A percentile compares a stretch with the other conserved stretches of the same genome.
These are phyloP conservation scores for Sequoiadendron giganteum DNA, from an alignment of 75 land plant species.

Conservation along the genomic window DNA sequence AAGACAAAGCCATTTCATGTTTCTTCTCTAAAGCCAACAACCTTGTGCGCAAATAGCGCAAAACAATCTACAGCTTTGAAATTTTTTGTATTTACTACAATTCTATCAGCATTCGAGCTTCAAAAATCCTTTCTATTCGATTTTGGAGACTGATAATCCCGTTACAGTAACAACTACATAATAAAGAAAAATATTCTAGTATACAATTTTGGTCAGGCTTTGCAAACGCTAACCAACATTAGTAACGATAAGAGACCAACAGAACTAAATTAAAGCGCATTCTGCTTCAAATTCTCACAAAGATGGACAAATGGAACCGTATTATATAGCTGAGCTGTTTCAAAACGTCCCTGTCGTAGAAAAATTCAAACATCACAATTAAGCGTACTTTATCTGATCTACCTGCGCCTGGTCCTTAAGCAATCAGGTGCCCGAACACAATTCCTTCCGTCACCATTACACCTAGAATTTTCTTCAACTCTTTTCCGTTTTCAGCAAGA, in stretches of 20 bases:
- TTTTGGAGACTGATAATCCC: not conserved
- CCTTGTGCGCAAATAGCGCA: not conserved
- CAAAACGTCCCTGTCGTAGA: not conserved
- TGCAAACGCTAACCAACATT: not conserved
- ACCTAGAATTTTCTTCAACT: not conserved
- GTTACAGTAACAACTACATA: not conserved
- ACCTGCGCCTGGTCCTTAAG: not conserved
- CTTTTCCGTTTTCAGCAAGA: not conserved
- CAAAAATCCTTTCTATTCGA: not conserved
- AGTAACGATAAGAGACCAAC: not conserved
- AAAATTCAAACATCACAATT: not conserved
- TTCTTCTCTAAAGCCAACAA: not conserved
- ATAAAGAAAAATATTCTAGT: not conserved
- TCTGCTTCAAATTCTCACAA: not conserved
- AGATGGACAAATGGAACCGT: not conserved
- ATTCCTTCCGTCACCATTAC: not conserved
- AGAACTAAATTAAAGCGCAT: not conserved
- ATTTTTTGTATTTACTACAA: not conserved
- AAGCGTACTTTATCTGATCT: not conserved
- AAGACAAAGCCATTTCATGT: constrained; percentile 13
- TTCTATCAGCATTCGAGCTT: not conserved
- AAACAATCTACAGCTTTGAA: not conserved
- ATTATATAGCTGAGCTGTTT: not conserved
- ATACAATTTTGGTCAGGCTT: not conserved
- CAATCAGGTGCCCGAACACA: not conserved